Conservation (phyloP, 768 basidiomycete genomes). For the Cyclocybe cylindracea region DNA sequence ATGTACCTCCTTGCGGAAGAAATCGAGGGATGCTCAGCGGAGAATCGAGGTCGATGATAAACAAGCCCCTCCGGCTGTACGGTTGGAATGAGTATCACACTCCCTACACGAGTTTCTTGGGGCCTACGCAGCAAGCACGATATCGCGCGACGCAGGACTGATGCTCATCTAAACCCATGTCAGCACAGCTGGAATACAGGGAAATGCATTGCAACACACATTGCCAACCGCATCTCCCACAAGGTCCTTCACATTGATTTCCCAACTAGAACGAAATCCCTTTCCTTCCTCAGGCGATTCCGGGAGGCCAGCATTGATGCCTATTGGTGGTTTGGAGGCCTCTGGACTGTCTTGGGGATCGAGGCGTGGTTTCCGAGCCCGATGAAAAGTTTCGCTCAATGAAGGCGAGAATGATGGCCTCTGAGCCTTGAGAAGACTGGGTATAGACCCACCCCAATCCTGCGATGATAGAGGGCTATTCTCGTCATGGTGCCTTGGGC, state of each 20-base stretch:
- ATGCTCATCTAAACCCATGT: slow-evolving; percentile 75
- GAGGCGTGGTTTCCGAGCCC: slow-evolving; percentile 17
- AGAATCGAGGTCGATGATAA: slow-evolving; percentile 91
- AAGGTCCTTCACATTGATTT: slow-evolving; percentile 79
- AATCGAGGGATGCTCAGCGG: slow-evolving; percentile 89
- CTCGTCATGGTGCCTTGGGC: slow-evolving; percentile 18
- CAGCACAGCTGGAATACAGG: neutral
- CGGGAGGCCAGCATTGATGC: slow-evolving; percentile 13
- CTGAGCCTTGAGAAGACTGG: slow-evolving; percentile 14
- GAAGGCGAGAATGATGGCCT: slow-evolving; percentile 19
- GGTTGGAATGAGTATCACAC: neutral
- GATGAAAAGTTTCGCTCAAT: slow-evolving; percentile 12
- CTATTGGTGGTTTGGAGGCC: slow-evolving; percentile 1
- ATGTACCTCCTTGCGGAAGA: slow-evolving; percentile 93
- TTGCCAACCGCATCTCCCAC: slow-evolving; percentile 86
- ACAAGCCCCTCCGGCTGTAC: slow-evolving; percentile 79
- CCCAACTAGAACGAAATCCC: slow-evolving; percentile 57
- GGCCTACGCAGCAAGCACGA: slow-evolving; percentile 85
- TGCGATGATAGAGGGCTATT: slow-evolving; percentile 1
- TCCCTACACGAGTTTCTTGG: neutral
- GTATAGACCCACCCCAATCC: slow-evolving; percentile 12
- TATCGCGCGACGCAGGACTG: slow-evolving; percentile 83
- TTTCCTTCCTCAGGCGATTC: slow-evolving; percentile 55
- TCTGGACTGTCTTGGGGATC: slow-evolving; percentile 11
- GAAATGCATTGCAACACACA: slow-evolving; percentile 44